Base-by-base conservation (phyloP, 441 rosid genomes). In the Isatis lusitanica region DNA sequence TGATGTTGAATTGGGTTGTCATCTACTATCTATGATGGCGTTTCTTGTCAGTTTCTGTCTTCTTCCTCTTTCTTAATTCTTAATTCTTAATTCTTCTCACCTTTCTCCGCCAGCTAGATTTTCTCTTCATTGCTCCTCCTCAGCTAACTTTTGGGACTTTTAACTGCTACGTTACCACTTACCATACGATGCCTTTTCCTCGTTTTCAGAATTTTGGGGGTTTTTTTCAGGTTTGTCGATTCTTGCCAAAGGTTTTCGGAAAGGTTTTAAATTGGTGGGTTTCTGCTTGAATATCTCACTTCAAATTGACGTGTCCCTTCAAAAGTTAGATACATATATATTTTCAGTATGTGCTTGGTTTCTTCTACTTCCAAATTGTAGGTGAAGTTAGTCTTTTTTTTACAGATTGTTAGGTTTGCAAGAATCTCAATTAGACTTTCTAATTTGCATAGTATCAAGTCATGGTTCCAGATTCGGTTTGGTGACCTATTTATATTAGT, bases 221-320 rank as follows among this genome's bases (percentile, higher is more conserved):
- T 35, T 43, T 70, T 15, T 70, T 31, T 35, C 76, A 76, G 76
- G 80, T 76, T 76, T 76, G 80, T 76, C 7, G 4, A 47, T 76
- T 76, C 67, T 64, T 76, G 63, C 38, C 31, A 64, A 21, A 70
- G 62, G 10, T 70, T 76, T 57, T 57, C 42, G 53, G 35, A 43
- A 63, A 16, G 1, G 3, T 68, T 63, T 36, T 0, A 40, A 57
- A 48, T 70, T 76, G 57, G 48, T 70, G 48, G 63, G 50, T 58
- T 68, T 38, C 33, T 70, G 35, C 26, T 62, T 53, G 24, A 52
- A 26, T 68, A 17, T 31, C 51, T 64, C 59, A 65, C 60, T 64
- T 65, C 33, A 35, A 9, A 17, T 56, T 69, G 28, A 24, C 52
- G 33, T 16, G 13, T 24, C 52, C 9, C 16, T 53, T 43, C 30